Conservation (phyloP, 768 basidiomycete genomes). For the Russula earlei region DNA sequence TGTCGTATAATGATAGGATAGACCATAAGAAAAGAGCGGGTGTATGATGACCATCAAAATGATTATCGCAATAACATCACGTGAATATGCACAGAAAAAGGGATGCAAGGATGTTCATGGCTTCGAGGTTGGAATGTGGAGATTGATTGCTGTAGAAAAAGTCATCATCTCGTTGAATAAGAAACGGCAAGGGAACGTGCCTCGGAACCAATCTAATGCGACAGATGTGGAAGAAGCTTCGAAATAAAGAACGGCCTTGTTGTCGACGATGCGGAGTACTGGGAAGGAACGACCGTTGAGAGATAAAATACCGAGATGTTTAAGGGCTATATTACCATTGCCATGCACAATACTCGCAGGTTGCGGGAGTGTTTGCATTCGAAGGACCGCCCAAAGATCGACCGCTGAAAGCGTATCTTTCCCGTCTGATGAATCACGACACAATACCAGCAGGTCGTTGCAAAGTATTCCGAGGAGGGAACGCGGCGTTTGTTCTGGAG, state of each 20-base stretch:
- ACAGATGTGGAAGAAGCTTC: slow-evolving; percentile 77
- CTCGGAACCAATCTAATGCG: slow-evolving; percentile 85
- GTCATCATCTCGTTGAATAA: background rate
- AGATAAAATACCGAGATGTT: slow-evolving; percentile 2
- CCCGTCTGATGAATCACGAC: slow-evolving; percentile 77
- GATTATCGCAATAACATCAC: slow-evolving; percentile 9
- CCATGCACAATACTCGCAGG: slow-evolving; percentile 87
- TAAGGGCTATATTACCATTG: slow-evolving; percentile 44
- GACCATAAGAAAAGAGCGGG: slow-evolving; percentile 5
- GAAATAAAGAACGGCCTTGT: slow-evolving; percentile 87
- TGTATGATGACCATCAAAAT: slow-evolving; percentile 11
- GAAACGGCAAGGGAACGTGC: slow-evolving; percentile 31
- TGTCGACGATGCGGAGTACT: slow-evolving; percentile 85
- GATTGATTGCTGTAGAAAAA: slow-evolving; percentile 62
- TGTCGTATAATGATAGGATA: slow-evolving; percentile 20
- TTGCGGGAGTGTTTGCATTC: slow-evolving; percentile 89
- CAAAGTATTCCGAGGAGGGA: slow-evolving; percentile 76
- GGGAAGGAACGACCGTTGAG: background rate
- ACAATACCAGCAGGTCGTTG: slow-evolving; percentile 89
- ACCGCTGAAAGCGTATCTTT: slow-evolving; percentile 64
- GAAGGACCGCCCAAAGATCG: slow-evolving; percentile 92
- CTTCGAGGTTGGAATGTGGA: slow-evolving; percentile 80
- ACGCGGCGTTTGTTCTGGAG: slow-evolving; percentile 75
- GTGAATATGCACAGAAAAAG: slow-evolving; percentile 20
- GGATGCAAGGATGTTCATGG: slow-evolving; percentile 33